Conservation (phyloP, 768 basidiomycete species). For the Kwoniella europaea region DNA sequence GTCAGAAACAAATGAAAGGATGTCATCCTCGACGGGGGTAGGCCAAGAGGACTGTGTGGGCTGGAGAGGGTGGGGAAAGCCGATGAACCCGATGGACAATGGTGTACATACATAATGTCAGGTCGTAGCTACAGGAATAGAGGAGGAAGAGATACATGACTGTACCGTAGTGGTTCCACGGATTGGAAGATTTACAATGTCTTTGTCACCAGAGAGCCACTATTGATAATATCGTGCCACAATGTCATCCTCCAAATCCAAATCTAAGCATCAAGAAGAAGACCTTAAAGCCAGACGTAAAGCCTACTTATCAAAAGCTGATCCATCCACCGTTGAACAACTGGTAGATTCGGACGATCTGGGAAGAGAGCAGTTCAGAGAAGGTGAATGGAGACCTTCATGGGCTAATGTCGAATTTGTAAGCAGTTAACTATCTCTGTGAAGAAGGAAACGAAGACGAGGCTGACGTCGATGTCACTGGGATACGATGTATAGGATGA, state of each 20-base stretch:
- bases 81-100: neutral
- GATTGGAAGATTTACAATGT: too few species aligned
- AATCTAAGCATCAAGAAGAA: conserved; percentile 29
- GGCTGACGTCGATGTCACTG: too few species aligned
- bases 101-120: neutral
- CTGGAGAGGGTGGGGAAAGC: neutral
- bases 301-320: conserved; percentile 32
- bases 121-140: too few species aligned
- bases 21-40: neutral
- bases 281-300: conserved; percentile 33
- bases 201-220: too few species aligned
- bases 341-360: conserved; percentile 32
- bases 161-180: too few species aligned
- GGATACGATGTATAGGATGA: conserved; percentile 30
- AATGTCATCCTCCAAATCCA: conserved; percentile 6
- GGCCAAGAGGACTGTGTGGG: neutral
- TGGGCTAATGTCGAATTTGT: conserved; percentile 55
- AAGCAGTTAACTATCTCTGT: conserved; percentile 16
- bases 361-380: conserved; percentile 39
- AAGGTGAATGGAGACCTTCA: conserved; percentile 48
- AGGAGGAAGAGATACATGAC: too few species aligned
- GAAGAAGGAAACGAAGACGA: too few species aligned
- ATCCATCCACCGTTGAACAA: conserved; percentile 39
- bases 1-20: neutral
- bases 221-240: neutral